A percentile compares a stretch with the other conserved stretches of the same genome.
These are phyloP conservation scores for Diaporthe nobilis DNA, from an alignment of 2,329 filamentous ascomycete species.

Conservation along the genomic window DNA sequence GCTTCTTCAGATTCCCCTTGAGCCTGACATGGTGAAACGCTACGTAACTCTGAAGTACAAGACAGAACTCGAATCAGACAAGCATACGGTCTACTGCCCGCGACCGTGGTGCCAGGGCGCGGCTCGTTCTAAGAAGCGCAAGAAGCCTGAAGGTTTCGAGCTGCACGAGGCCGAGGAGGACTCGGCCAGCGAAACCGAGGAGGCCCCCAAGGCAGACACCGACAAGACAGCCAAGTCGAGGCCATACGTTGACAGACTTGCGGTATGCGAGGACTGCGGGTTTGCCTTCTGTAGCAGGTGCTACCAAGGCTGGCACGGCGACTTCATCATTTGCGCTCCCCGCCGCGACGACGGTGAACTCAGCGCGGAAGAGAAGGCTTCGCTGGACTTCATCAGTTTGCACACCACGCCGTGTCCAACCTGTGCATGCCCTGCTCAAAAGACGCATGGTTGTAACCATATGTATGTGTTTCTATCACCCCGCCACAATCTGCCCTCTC, in stretches of 20 bases:
- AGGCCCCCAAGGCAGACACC: conserved; percentile 50
- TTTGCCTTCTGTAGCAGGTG: conserved; percentile 88
- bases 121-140: conserved; percentile 81
- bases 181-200: conserved; percentile 61
- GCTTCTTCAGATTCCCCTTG: conserved; percentile 81
- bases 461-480: conserved; percentile 65
- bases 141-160: conserved; percentile 77
- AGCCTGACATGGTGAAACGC: conserved; percentile 81
- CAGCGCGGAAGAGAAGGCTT: conserved; percentile 87
- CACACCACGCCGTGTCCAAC: conserved; percentile 93
- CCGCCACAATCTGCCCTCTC: not conserved
- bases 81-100: conserved; percentile 92
- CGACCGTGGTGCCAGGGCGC: conserved; percentile 93
- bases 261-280: conserved; percentile 89
- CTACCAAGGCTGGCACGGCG: conserved; percentile 90
- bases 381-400: conserved; percentile 83
- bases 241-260: conserved; percentile 74
- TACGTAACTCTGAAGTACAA: conserved; percentile 95
- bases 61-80: conserved; percentile 91
- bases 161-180: conserved; percentile 70
- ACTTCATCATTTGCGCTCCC: conserved; percentile 78
- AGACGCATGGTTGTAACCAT: conserved; percentile 95
- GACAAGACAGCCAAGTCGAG: conserved; percentile 48
- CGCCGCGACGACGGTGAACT: conserved; percentile 78
- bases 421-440: conserved; percentile 87